Evolutionary conservation across 2,329 filamentous ascomycete species (phyloP).

Genomic region (Fusarium denticulatum): DNA sequence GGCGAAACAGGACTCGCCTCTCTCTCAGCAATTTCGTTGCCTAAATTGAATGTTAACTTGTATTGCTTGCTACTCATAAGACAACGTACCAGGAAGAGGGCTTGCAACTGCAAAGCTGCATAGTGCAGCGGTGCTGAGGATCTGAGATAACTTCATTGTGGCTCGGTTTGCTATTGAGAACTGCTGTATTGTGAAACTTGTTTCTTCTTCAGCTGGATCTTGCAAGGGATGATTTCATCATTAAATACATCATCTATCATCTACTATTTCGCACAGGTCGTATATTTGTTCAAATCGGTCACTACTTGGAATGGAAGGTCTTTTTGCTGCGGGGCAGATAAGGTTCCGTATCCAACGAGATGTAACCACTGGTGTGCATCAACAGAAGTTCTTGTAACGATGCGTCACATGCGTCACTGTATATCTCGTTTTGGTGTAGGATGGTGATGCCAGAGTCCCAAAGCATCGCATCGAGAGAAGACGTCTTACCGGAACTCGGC

Average conservation of each 20-base stretch:
- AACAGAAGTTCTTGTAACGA: not conserved
- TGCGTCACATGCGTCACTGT: not conserved
- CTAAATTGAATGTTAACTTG: not conserved
- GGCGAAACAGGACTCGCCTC: not conserved
- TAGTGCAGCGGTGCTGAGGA: not conserved
- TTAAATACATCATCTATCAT: not conserved
- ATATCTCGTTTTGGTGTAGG: not conserved
- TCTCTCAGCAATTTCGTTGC: not conserved
- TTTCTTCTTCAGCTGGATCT: rapidly evolving
- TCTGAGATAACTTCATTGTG: not conserved
- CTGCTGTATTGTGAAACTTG: not conserved
- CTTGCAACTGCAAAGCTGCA: not conserved
- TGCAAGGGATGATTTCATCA: rapidly evolving
- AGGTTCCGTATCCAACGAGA: not conserved
- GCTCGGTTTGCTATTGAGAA: not conserved
- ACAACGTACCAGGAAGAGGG: not conserved
- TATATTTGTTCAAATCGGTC: not conserved
- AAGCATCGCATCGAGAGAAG: not conserved
- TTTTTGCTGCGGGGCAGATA: not conserved
- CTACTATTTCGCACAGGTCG: not conserved
- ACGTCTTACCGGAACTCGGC: not conserved
- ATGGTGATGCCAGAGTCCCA: not conserved
- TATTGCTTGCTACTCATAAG: rapidly evolving
- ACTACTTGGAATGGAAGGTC: not conserved
- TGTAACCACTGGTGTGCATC: not conserved